Conservation (phyloP, 2,329 filamentous ascomycete genomes). For the Xylaria sp. region DNA sequence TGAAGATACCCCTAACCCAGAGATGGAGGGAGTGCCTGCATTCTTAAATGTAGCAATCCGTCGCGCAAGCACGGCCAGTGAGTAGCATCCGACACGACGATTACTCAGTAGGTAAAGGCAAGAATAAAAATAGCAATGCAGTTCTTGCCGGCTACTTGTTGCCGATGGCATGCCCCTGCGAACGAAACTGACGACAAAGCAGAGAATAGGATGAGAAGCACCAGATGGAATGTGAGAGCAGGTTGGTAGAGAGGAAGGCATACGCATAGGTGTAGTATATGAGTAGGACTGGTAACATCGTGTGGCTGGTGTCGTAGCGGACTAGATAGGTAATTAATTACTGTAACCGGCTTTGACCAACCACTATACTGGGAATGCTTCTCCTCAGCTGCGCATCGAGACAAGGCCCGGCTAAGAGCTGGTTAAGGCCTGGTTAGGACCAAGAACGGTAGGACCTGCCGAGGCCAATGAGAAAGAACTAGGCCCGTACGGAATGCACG, state of each 20-base stretch:
- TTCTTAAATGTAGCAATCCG: constrained; percentile 26
- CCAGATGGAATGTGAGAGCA: constrained; percentile 2
- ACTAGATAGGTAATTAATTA: background rate
- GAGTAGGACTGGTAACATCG: constrained; percentile 20
- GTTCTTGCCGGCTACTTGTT: constrained; percentile 15
- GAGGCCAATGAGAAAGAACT: background rate
- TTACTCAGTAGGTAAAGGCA: constrained; percentile 12
- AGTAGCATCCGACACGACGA: background rate
- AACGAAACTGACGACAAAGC: constrained; percentile 2
- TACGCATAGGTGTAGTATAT: background rate
- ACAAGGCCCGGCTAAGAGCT: too few species aligned
- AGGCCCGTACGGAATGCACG: too few species aligned
- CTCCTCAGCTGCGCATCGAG: background rate
- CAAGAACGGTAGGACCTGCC: constrained; percentile 8
- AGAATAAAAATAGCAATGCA: constrained; percentile 37
- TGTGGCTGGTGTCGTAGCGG: constrained; percentile 26
- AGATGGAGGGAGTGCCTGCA: constrained; percentile 20
- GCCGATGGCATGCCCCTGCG: background rate
- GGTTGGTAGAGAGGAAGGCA: constrained; percentile 12
- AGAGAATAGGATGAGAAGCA: constrained; percentile 7
- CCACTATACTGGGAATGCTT: background rate
- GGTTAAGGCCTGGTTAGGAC: constrained; percentile 8
- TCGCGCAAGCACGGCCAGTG: constrained; percentile 6
- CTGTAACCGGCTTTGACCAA: constrained; percentile 5
- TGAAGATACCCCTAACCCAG: constrained; percentile 3